Conservation (phyloP, 345 rosid species). For the Eutrema yunnanense region DNA sequence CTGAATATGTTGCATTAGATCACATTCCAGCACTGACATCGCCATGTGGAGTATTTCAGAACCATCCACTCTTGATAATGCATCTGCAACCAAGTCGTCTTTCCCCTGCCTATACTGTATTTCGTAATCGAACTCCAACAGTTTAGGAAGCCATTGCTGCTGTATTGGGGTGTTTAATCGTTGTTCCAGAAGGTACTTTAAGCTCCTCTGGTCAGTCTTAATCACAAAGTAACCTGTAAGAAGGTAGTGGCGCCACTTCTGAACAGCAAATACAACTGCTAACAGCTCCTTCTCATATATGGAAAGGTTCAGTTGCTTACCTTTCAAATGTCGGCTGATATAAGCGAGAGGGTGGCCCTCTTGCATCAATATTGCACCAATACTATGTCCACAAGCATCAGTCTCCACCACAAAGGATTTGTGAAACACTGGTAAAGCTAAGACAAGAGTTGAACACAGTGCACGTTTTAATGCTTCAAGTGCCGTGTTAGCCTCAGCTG, state of each 20-base stretch:
- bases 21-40: not conserved
- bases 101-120: too few species aligned
- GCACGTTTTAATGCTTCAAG: too few species aligned
- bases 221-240: not conserved
- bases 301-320: not conserved
- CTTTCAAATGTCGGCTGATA: not conserved
- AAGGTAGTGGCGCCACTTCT: not conserved
- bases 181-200: too few species aligned
- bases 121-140: too few species aligned
- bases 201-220: not conserved
- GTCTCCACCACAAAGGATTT: not conserved
- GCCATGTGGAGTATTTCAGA: not conserved
- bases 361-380: not conserved
- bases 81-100: not conserved
- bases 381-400: not conserved
- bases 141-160: too few species aligned
- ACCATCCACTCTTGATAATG: not conserved
- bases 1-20: not conserved
- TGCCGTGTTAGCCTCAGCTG: not conserved
- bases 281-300: too few species aligned
- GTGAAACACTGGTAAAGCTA: not conserved
- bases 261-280: not conserved
- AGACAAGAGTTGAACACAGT: not conserved
- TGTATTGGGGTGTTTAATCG: too few species aligned
- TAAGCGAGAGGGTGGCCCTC: not conserved